A percentile compares a stretch with the other conserved stretches of the same genome.
phyloP scores from a whole-genome alignment of 75 land plant species.

The Picea sitchensis region DNA sequence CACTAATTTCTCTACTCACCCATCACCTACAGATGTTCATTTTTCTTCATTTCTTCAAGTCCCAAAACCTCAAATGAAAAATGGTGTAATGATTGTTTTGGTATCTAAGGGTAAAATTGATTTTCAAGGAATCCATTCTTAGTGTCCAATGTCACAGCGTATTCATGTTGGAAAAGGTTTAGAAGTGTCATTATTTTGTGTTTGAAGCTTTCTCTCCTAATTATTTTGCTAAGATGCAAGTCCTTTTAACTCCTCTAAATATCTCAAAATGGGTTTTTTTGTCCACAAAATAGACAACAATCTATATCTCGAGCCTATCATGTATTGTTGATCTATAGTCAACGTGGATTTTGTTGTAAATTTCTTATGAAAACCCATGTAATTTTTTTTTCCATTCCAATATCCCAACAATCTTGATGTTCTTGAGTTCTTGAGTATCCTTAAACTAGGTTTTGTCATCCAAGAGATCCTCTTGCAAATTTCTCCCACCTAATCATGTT shows the following conservation, averaged over 20 bases:
- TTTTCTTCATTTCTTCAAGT: slow-evolving; percentile 38
- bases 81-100: neutral
- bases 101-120: neutral
- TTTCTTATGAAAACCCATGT: neutral
- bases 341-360: neutral
- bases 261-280: neutral
- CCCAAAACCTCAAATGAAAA: slow-evolving; percentile 8
- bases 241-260: neutral
- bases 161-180: neutral
- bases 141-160: neutral
- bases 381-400: neutral
- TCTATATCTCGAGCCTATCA: neutral
- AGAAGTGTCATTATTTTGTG: neutral
- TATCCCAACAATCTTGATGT: too few species aligned
- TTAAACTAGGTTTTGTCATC: too few species aligned
- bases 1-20: slow-evolving; percentile 68
- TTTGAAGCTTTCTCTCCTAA: neutral
- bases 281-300: neutral
- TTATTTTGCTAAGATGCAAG: neutral
- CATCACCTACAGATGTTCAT: slow-evolving; percentile 80
- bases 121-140: neutral
- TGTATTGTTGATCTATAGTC: neutral
- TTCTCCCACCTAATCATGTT: too few species aligned
- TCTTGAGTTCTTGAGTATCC: too few species aligned
- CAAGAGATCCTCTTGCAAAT: too few species aligned